Percentiles rank a stretch among this genome's conserved stretches.
phyloP scores from a whole-genome alignment of 2,329 filamentous ascomycete species.

The Magnaporthiopsis incrustans region DNA sequence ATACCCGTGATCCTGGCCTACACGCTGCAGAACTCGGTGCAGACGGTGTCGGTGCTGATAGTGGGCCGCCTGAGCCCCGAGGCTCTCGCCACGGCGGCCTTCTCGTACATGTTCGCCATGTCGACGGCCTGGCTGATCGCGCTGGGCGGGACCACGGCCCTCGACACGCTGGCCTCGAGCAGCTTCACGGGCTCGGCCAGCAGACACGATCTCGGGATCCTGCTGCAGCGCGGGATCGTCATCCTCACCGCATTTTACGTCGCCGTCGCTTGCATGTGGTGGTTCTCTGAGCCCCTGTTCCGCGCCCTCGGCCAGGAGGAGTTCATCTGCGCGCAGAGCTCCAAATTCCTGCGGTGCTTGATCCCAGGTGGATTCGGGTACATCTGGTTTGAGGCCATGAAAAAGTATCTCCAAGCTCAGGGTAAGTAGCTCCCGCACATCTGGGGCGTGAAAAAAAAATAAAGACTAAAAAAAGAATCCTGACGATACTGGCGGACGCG shows the following conservation, averaged over 20 bases:
- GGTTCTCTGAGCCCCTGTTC: conserved; percentile 67
- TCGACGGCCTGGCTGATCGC: conserved; percentile 81
- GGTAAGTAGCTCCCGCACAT: conserved; percentile 43
- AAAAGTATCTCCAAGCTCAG: conserved; percentile 84
- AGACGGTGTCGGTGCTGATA: conserved; percentile 74
- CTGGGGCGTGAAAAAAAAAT: too few species aligned
- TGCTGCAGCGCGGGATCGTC: conserved; percentile 69
- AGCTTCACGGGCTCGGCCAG: conserved; percentile 75
- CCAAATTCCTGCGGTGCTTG: conserved; percentile 63
- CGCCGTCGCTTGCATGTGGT: conserved; percentile 66
- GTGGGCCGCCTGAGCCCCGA: conserved; percentile 74
- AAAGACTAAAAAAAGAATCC: too few species aligned
- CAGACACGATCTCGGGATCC: conserved; percentile 68
- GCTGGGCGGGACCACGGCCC: conserved; percentile 74
- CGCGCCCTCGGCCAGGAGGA: conserved; percentile 67
- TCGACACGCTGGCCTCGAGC: conserved; percentile 77
- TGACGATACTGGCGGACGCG: conserved; percentile 7
- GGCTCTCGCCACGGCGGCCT: conserved; percentile 72
- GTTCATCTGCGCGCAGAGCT: conserved; percentile 65
- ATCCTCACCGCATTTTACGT: conserved; percentile 66
- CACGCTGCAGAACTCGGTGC: conserved; percentile 75
- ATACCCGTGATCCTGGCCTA: conserved; percentile 78
- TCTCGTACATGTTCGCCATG: conserved; percentile 93
- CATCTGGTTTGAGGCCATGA: conserved; percentile 79
- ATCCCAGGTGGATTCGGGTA: conserved; percentile 80